phyloP scores from a whole-genome alignment of 805 yeast species.

The Starmerella asiatica region DNA sequence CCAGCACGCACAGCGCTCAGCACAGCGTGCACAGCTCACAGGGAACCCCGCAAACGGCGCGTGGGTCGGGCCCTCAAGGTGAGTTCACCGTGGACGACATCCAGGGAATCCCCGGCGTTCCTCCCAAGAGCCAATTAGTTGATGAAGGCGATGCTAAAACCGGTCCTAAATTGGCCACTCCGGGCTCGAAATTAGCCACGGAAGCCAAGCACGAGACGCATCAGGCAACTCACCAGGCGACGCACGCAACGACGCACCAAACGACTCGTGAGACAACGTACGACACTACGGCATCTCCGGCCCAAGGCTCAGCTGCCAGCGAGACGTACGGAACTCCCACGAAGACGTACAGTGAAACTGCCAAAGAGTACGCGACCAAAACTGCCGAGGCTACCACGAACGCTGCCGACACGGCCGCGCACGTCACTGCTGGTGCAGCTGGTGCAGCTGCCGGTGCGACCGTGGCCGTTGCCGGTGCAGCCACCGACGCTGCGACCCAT shows the following conservation, averaged over 20 bases:
- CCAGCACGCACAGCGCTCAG: neutral
- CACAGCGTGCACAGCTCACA: neutral
- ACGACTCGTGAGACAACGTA: neutral
- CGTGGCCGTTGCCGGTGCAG: constrained; percentile 16
- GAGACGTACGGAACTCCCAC: too few species aligned
- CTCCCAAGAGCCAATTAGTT: constrained; percentile 19
- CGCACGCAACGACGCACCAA: too few species aligned
- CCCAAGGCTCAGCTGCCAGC: too few species aligned
- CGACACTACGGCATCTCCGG: neutral
- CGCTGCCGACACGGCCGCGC: neutral
- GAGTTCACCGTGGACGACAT: constrained; percentile 17
- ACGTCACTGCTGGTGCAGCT: constrained; percentile 16
- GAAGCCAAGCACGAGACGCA: too few species aligned
- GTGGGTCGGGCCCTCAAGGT: constrained; percentile 13
- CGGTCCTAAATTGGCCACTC: constrained; percentile 20
- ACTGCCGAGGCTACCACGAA: neutral
- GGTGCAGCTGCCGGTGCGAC: constrained; percentile 14
- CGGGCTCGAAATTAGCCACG: too few species aligned
- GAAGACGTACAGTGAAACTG: neutral
- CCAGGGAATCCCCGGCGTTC: constrained; percentile 21
- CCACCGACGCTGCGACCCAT: neutral
- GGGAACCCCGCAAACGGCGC: neutral
- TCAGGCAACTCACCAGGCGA: too few species aligned
- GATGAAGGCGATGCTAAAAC: constrained; percentile 20
- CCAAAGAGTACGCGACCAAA: neutral